These are phyloP conservation scores for Micractinium conductrix DNA, from an alignment of 139 green algal species.

Conservation along the genomic window DNA sequence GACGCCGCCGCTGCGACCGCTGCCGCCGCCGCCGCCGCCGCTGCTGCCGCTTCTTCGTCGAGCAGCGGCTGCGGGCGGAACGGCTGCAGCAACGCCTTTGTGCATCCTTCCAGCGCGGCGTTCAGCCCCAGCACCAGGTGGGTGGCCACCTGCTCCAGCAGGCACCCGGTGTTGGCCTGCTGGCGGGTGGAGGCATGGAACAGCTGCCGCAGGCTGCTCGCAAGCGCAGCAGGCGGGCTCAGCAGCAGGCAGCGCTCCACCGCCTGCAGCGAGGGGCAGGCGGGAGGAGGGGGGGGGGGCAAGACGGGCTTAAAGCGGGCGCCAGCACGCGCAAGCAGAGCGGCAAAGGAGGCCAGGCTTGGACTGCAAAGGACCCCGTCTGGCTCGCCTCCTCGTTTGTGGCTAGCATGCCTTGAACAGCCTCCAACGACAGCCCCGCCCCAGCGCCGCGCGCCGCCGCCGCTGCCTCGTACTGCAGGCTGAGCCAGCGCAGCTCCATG, in stretches of 20 bases:
- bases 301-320: too few relatives aligned
- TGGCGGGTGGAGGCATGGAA: conserved; percentile 54
- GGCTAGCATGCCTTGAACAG: conserved; percentile 44
- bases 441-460: background rate
- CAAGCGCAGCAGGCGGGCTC: conserved; percentile 23
- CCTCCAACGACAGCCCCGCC: conserved; percentile 44
- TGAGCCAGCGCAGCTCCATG: conserved; percentile 69
- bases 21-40: background rate
- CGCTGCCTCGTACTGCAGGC: conserved; percentile 37
- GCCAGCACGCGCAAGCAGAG: too few relatives aligned
- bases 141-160: conserved; percentile 62
- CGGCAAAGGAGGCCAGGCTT: too few relatives aligned
- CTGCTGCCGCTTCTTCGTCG: background rate
- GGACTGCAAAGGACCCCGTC: background rate
- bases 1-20: background rate
- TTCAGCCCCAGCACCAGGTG: conserved; percentile 55
- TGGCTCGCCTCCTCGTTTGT: conserved; percentile 55
- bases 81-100: background rate
- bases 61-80: conserved; percentile 31
- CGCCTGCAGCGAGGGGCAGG: conserved; percentile 20
- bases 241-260: conserved; percentile 50
- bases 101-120: conserved; percentile 42
- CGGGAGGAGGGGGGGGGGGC: background rate
- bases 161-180: conserved; percentile 52
- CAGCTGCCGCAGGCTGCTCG: conserved; percentile 48